Conservation (phyloP, 768 basidiomycete species). For the Leucosporidium scottii region DNA sequence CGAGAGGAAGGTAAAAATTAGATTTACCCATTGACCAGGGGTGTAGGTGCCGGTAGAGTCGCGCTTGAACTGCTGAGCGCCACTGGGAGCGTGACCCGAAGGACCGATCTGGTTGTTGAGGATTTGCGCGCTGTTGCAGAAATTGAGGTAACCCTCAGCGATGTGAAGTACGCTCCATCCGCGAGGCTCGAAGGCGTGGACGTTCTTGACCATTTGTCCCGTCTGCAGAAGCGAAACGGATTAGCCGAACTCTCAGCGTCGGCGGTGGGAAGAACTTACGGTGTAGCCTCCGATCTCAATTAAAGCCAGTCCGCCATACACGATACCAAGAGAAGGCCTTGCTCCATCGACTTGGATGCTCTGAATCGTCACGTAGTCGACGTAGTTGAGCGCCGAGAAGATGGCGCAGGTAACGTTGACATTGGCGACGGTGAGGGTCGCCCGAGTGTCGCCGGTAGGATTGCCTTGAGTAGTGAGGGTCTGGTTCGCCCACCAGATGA, state of each 20-base stretch:
- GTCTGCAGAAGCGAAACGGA: neutral
- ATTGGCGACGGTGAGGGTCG: constrained; percentile 4
- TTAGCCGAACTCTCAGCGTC: no score
- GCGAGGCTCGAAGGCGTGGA: constrained; percentile 34
- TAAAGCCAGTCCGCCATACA: neutral
- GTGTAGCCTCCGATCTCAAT: constrained; percentile 21
- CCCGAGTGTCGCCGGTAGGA: constrained; percentile 4
- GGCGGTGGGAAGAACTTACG: neutral
- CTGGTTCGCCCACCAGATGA: constrained; percentile 17
- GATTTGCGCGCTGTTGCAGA: constrained; percentile 24
- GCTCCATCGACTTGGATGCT: constrained; percentile 14
- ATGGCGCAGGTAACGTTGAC: constrained; percentile 5
- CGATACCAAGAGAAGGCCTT: neutral
- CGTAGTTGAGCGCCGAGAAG: neutral
- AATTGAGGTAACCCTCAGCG: constrained; percentile 28
- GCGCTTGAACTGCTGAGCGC: constrained; percentile 29
- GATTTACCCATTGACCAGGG: constrained; percentile 19
- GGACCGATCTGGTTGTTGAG: constrained; percentile 36
- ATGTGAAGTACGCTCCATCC: neutral
- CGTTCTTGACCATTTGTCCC: constrained; percentile 28
- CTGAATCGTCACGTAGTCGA: neutral
- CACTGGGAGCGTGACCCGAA: constrained; percentile 30
- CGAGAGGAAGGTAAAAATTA: neutral
- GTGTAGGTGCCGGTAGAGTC: constrained; percentile 9
- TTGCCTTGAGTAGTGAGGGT: constrained; percentile 17